A percentile compares a stretch with the other conserved stretches of the same genome.
These are phyloP conservation scores for Candida sithepensis DNA, from an alignment of 805 yeast genomes.

Conservation along the genomic window DNA sequence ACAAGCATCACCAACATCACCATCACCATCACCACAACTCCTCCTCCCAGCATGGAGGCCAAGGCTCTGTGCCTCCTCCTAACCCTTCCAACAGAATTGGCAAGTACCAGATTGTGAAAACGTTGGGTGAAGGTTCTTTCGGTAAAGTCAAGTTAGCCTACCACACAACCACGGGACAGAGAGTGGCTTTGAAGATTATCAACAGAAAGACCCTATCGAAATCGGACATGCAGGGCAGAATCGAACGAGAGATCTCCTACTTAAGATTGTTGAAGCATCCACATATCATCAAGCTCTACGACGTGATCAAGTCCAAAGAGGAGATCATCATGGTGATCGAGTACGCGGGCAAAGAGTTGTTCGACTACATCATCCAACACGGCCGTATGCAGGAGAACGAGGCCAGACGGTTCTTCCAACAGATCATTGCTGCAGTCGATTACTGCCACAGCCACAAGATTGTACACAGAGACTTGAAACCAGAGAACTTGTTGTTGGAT, in stretches of 20 bases:
- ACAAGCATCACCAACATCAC: slow-evolving; percentile 14
- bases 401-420: slow-evolving; percentile 92
- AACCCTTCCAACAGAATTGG: slow-evolving; percentile 55
- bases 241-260: slow-evolving; percentile 91
- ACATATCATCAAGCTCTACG: slow-evolving; percentile 91
- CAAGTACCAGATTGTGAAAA: slow-evolving; percentile 86
- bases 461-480: slow-evolving; percentile 95
- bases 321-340: slow-evolving; percentile 97
- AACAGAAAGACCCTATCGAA: slow-evolving; percentile 89
- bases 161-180: slow-evolving; percentile 86
- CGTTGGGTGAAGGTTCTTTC: slow-evolving; percentile 94
- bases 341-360: slow-evolving; percentile 93
- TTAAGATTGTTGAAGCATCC: slow-evolving; percentile 87
- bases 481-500: slow-evolving; percentile 86
- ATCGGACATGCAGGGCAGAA: slow-evolving; percentile 94
- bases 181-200: slow-evolving; percentile 90
- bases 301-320: slow-evolving; percentile 91
- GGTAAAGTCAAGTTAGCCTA: slow-evolving; percentile 93
- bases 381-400: slow-evolving; percentile 91
- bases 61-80: slow-evolving; percentile 4
- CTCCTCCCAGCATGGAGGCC: slow-evolving; percentile 8
- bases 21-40: slow-evolving; percentile 22
- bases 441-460: slow-evolving; percentile 95
- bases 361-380: slow-evolving; percentile 91
- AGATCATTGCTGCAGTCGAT: slow-evolving; percentile 93